phyloP scores from a whole-genome alignment of 768 basidiomycete genomes.

The Suillus paluster region DNA sequence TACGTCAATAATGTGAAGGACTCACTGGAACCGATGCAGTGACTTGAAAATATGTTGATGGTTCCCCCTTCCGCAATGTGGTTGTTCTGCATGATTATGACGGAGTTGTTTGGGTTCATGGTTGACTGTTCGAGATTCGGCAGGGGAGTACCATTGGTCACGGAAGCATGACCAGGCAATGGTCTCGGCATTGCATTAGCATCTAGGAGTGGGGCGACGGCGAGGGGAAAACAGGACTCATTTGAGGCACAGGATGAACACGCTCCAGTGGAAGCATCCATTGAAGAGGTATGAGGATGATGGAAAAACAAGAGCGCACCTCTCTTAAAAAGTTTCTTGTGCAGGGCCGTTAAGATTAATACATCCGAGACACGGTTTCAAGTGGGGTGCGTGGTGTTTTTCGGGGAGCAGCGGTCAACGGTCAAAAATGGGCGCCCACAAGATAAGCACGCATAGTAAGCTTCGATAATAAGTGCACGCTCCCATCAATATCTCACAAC shows the following conservation, averaged over 20 bases:
- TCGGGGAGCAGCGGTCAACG: no score
- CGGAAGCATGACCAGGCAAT: not conserved
- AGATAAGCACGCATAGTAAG: no score
- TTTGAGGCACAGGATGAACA: not conserved
- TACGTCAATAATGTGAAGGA: no score
- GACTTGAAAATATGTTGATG: not conserved
- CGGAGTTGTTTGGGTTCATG: not conserved
- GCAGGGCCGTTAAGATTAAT: no score
- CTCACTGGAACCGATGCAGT: not conserved
- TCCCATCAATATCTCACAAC: no score
- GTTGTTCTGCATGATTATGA: slow-evolving; percentile 1
- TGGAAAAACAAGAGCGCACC: not conserved
- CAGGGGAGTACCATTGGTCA: no score
- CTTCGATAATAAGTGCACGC: no score
- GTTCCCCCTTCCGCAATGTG: slow-evolving; percentile 1
- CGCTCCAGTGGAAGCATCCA: not conserved
- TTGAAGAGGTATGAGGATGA: not conserved
- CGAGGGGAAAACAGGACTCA: not conserved
- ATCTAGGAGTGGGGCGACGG: not conserved
- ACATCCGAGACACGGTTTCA: no score
- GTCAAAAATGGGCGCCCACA: no score
- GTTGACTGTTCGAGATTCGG: not conserved
- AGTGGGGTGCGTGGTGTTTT: no score
- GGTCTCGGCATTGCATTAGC: no score
- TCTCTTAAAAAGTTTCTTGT: no score